Conservation (phyloP, 805 yeast genomes). For the Sungouiozyma intestinalis region DNA sequence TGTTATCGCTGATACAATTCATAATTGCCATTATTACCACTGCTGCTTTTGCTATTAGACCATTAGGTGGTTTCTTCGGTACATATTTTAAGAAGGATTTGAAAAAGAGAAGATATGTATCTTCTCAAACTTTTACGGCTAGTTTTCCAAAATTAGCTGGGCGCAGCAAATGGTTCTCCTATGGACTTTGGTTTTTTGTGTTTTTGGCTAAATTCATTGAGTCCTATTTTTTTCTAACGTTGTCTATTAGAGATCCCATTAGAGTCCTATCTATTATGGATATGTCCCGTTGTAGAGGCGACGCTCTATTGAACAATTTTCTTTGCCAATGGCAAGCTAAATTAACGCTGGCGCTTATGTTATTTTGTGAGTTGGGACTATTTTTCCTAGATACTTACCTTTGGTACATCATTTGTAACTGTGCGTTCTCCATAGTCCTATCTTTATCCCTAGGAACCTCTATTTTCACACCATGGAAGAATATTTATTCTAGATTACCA, state of each 20-base stretch:
- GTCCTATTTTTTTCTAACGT: slow-evolving; percentile 67
- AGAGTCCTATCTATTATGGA: slow-evolving; percentile 53
- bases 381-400: slow-evolving; percentile 75
- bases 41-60: slow-evolving; percentile 48
- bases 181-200: slow-evolving; percentile 58
- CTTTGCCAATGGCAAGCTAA: slow-evolving; percentile 49
- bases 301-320: slow-evolving; percentile 39
- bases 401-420: slow-evolving; percentile 79
- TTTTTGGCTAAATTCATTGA: slow-evolving; percentile 61
- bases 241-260: slow-evolving; percentile 64
- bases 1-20: slow-evolving; percentile 46
- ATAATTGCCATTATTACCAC: slow-evolving; percentile 44
- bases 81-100: slow-evolving; percentile 28
- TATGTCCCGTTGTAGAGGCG: slow-evolving; percentile 52
- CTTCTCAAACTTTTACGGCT: slow-evolving; percentile 50
- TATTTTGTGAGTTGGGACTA: slow-evolving; percentile 52
- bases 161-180: slow-evolving; percentile 48
- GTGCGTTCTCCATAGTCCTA: slow-evolving; percentile 58
- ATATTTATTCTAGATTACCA: slow-evolving; percentile 65
- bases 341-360: slow-evolving; percentile 43
- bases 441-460: slow-evolving; percentile 71
- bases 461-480: slow-evolving; percentile 85
- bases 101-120: slow-evolving; percentile 34
- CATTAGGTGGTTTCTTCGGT: slow-evolving; percentile 47
- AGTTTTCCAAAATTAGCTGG: slow-evolving; percentile 45